Evolutionary conservation across 176 grass and related monocot genomes (phyloP), one percentile per base, ranked within the genome.

Genomic region (Carex pumila): DNA sequence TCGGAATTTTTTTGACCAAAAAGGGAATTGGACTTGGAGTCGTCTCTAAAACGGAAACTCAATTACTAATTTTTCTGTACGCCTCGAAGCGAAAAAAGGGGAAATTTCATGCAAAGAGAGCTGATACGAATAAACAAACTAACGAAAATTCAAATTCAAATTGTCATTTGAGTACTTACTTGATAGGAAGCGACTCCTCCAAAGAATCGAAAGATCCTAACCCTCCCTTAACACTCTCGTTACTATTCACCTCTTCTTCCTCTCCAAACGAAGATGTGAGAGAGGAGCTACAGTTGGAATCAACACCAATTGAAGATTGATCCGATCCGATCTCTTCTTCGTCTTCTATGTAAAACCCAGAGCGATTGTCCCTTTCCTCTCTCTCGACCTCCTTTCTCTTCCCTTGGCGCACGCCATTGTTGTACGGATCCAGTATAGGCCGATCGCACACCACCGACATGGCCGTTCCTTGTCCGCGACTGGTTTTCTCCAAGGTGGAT

Each of bases 131-230:
- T 47, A 39, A 71, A 71, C 67, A 69, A 37, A 69, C 4, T 31
- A 69, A 14, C 4, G 22, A 69, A 71, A 21, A 41, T 54, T 52
- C 18, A n/a, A 53, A 68, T 43, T 5, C 4, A 6, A 66, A 68
- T 83, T 65, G 29, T 67, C 2, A 1, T 52, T 67, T 12, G 15
- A 49, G 39, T 4, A 56, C 67, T 54, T 87, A 87, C 86, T 87
- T 87, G 80, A 87, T 66, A 12, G 86, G 86, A 87, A 87, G 86
- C 17, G 86, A 87, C 12, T 87, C 86, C 61, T 87, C 86, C 36
- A 87, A 57, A 25, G 86, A 77, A 66, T 83, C 86, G 30, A 87
- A 83, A 3, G 86, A 83, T 65, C 67, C 86, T 8, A 87, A 74
- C 9, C 80, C 68, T 39, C 60, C 86, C 13, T 71, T 15, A 12